A percentile compares a stretch with the other conserved stretches of the same genome.
Evolutionary conservation across 805 yeast species (phyloP).

Genomic region (Osmozyma mogii): DNA sequence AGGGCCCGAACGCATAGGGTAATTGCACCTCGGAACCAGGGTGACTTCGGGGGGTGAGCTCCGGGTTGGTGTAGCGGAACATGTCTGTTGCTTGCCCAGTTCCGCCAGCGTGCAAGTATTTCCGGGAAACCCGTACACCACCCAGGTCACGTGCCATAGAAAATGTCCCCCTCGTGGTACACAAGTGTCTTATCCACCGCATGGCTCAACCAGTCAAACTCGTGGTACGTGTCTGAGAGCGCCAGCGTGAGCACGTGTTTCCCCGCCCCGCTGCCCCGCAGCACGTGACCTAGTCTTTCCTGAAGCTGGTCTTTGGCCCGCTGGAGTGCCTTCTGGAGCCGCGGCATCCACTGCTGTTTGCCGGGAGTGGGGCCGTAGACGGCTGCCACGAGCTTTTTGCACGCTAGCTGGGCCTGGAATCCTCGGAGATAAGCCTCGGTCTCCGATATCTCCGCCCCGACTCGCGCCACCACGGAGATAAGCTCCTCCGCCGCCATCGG

Average conservation of each 20-base stretch:
- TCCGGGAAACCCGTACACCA: neutral
- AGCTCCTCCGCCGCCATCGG: neutral
- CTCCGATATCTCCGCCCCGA: conserved; percentile 2
- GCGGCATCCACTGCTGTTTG: conserved; percentile 5
- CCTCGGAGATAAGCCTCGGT: neutral
- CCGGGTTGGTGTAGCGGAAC: conserved; percentile 8
- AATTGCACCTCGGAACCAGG: conserved; percentile 12
- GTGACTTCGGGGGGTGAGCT: conserved; percentile 3
- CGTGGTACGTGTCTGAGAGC: conserved; percentile 18
- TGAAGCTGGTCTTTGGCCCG: conserved; percentile 13
- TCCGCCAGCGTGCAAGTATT: neutral
- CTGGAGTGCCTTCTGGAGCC: conserved; percentile 6
- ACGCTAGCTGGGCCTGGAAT: neutral
- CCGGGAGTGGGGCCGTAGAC: neutral
- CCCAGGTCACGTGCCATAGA: no score
- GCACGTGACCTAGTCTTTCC: conserved; percentile 13
- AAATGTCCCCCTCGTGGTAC: conserved; percentile 15
- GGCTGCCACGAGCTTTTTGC: neutral
- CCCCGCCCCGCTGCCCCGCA: conserved; percentile 5
- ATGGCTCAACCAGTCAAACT: conserved; percentile 13
- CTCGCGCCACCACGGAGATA: conserved; percentile 1
- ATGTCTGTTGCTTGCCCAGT: neutral
- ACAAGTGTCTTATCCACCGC: conserved; percentile 15
- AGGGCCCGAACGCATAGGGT: conserved; percentile 14
- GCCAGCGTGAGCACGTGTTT: conserved; percentile 16